Conservation (phyloP, 2,329 filamentous ascomycete genomes). For the Xylaria sp. region DNA sequence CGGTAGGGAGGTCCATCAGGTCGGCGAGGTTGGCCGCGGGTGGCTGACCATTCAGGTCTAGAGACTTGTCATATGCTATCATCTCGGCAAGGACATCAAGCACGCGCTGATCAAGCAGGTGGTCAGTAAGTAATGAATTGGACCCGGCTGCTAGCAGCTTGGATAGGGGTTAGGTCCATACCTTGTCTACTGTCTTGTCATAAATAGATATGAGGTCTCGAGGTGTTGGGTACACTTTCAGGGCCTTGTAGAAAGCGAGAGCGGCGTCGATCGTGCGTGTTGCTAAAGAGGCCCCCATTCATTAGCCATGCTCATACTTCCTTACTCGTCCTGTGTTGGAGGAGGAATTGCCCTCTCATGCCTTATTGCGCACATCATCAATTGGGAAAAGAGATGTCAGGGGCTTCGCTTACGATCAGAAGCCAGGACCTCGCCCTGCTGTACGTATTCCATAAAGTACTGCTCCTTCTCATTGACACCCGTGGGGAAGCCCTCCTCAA, state of each 20-base stretch:
- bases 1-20: constrained; percentile 61
- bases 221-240: constrained; percentile 97
- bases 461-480: constrained; percentile 93
- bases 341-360: neutral
- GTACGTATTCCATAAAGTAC: constrained; percentile 97
- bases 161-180: constrained; percentile 51
- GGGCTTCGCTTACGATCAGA: constrained; percentile 74
- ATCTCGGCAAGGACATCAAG: constrained; percentile 97
- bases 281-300: constrained; percentile 56
- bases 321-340: neutral
- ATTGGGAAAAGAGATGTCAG: constrained; percentile 8
- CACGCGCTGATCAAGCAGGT: constrained; percentile 70
- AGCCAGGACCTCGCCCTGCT: constrained; percentile 84
- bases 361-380: neutral
- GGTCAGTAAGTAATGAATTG: constrained; percentile 14
- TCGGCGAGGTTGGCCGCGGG: constrained; percentile 55
- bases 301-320: constrained; percentile 15
- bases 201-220: constrained; percentile 95
- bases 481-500: constrained; percentile 89
- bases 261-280: constrained; percentile 82
- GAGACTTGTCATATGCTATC: constrained; percentile 88
- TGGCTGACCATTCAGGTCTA: constrained; percentile 61
- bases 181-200: constrained; percentile 98
- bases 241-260: constrained; percentile 95
- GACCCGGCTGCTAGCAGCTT: neutral